Percentiles rank a stretch among this genome's conserved stretches.
Evolutionary conservation across 73 alveolate species (phyloP).

Genomic region (Breviolum minutum): DNA sequence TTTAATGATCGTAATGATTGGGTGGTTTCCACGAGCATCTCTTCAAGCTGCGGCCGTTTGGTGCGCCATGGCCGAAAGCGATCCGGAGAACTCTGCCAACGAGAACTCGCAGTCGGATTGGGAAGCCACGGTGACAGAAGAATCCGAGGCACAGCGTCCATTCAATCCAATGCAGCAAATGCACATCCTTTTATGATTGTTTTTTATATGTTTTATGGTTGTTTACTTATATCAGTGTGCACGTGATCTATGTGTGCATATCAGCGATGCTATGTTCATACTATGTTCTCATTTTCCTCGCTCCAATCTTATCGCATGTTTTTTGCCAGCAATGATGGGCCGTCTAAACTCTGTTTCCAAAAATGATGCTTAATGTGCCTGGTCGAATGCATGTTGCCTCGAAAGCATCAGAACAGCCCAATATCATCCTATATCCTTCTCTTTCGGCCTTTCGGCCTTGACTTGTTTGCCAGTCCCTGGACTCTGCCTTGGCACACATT

Average conservation of each 20-base stretch:
- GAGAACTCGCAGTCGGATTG: conserved; percentile 79
- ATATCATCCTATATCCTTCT: not conserved
- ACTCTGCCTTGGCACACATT: conserved; percentile 74
- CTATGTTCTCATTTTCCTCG: no score
- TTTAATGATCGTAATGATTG: no score
- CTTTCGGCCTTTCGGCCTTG: not conserved
- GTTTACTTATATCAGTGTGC: no score
- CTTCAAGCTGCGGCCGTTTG: not conserved
- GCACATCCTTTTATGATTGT: not conserved
- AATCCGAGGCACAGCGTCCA: conserved; percentile 44
- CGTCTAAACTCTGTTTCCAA: no score
- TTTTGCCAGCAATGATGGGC: no score
- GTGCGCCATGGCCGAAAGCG: conserved; percentile 91
- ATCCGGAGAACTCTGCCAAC: conserved; percentile 51
- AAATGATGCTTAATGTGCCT: no score
- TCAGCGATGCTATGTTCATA: not conserved
- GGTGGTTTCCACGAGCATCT: no score
- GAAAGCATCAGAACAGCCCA: no score
- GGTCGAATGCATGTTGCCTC: no score
- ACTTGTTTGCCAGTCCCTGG: conserved; percentile 45
- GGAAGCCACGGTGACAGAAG: conserved; percentile 78
- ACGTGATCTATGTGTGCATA: not conserved
- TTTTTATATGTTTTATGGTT: no score
- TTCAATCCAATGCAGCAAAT: not conserved
- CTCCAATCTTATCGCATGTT: no score